phyloP scores from a whole-genome alignment of 2,329 filamentous ascomycete genomes.

The Fusarium brevicatenulatum region DNA sequence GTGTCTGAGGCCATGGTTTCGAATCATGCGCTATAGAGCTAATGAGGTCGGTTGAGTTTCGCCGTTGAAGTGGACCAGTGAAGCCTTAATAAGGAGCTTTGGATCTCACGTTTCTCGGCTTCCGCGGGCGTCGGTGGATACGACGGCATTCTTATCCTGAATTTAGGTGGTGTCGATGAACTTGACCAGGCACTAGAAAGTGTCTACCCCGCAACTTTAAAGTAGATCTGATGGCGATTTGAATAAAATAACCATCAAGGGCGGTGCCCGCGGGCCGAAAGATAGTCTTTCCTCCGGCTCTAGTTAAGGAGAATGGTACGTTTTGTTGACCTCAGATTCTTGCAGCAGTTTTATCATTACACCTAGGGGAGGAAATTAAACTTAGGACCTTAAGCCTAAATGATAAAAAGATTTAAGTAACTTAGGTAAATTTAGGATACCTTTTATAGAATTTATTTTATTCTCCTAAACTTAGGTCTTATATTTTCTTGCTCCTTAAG shows the following conservation, averaged over 20 bases:
- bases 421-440: too few species aligned
- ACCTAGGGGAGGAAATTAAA: too few species aligned
- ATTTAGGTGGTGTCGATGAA: not conserved
- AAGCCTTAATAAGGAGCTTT: too few species aligned
- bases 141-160: not conserved
- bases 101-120: too few species aligned
- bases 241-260: not conserved
- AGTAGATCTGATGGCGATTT: too few species aligned
- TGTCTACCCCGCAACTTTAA: not conserved
- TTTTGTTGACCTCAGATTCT: accelerated
- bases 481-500: too few species aligned
- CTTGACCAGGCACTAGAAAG: not conserved
- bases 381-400: too few species aligned
- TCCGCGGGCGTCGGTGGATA: not conserved
- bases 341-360: not conserved
- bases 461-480: too few species aligned
- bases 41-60: not conserved
- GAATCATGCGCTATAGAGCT: not conserved
- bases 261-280: not conserved
- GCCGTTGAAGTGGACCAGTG: not conserved
- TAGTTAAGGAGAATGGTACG: not conserved
- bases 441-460: too few species aligned
- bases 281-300: not conserved
- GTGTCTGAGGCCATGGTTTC: not conserved
- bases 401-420: too few species aligned